Base-by-base conservation (phyloP, 2,329 filamentous ascomycete species). In the Hymenoscyphus infarciens region DNA sequence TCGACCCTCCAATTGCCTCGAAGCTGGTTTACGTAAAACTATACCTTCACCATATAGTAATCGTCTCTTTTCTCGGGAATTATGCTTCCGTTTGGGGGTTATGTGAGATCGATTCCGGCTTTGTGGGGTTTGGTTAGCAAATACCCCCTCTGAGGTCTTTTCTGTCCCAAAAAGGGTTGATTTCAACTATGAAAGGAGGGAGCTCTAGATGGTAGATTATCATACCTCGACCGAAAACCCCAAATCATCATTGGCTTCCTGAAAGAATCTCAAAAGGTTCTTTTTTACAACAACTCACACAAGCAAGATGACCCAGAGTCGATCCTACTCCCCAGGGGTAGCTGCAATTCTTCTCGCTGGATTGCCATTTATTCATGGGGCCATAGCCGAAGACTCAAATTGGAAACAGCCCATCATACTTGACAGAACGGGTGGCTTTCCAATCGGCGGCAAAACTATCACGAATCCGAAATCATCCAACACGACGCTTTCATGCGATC, bases 401-500 rank as follows among this genome's bases (percentile, higher is more conserved):
- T 53, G n/a, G 8, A 59, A 59, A 33, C 15, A 16, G n/a, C 64
- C 64, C 19, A 65, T 65, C 29, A 29, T 63, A 3, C 59, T 65
- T 25, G 27, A 56, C 13, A 27, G 56, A 6, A 59, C 62, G 2
- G 64, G 62, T 25, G 62, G 64, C 29, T 66, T 64, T 52, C 29
- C 62, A 19, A 63, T 66, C 22, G 62, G 62, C 1, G 62, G 62
- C 6, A 59, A 45, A 25, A 55, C 60, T 13, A 38, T 64, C 29
- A 42, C 39, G 7, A 56, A 56, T 35, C 60, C 56, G 2, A 59
- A 38, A 5, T 35, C 33, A 16, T 53, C 61, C 15, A 56, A 55
- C 33, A 27, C 61, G 29, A 64, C 60, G 11, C 61, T 66, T 7
- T 64, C 62, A 8, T 66, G 62, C 33, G 62, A 66, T 42, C 64